A percentile compares a stretch with the other conserved stretches of the same genome.
These are phyloP conservation scores for Vitis cinerea DNA, from an alignment of 164 flowering plant genomes.

Conservation along the genomic window DNA sequence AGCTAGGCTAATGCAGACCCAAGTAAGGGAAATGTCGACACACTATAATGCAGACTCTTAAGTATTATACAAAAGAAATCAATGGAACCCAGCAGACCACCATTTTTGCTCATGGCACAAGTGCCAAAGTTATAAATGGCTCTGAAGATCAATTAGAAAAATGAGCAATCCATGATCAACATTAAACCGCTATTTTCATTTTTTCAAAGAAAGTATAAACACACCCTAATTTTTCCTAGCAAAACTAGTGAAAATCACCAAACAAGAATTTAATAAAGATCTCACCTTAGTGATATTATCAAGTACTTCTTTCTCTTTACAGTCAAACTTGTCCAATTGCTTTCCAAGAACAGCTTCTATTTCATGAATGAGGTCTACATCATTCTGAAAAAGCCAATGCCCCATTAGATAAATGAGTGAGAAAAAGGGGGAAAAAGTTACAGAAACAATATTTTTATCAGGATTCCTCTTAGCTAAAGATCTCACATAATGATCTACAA, in stretches of 20 bases:
- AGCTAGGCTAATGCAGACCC: too few species aligned
- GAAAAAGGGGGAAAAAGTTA: neutral
- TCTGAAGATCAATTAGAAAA: neutral
- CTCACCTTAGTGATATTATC: constrained; percentile 51
- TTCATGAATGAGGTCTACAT: constrained; percentile 49
- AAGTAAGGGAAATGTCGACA: too few species aligned
- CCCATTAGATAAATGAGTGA: neutral
- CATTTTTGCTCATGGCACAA: too few species aligned
- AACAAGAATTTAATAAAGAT: neutral
- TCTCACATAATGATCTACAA: neutral
- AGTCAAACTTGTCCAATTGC: constrained; percentile 50
- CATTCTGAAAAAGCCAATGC: constrained; percentile 42
- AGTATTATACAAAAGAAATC: too few species aligned
- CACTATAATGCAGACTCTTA: too few species aligned
- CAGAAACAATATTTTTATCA: neutral
- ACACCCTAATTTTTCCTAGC: neutral
- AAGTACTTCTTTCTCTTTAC: constrained; percentile 59
- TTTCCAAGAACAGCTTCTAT: constrained; percentile 53
- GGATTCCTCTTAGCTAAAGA: neutral
- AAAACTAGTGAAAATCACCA: neutral
- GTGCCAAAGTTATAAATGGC: neutral
- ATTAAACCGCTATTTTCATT: neutral
- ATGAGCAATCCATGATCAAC: neutral
- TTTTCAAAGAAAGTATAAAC: too few species aligned
- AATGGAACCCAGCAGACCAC: too few species aligned